Evolutionary conservation across 352 stramenopile genomes (phyloP), one percentile per base, ranked within the genome.

Genomic region (Globisporangium irregulare): DNA sequence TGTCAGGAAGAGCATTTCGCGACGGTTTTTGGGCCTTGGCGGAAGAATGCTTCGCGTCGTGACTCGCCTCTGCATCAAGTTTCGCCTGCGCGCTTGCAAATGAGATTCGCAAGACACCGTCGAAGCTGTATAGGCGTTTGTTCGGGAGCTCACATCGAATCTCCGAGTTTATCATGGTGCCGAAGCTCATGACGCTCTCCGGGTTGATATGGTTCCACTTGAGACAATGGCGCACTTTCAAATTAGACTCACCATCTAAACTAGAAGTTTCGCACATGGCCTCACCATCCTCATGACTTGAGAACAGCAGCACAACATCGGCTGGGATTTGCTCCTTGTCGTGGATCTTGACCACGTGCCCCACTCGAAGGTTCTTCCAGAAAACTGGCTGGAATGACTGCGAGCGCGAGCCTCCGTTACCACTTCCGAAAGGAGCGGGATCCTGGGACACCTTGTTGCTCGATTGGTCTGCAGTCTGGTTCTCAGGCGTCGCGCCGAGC

Each of bases 271-370:
- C 88, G 43, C 86, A 91, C 81, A 93, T 92, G 24, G 73, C 85
- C 72, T 89, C 78, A 0, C 80, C 80, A 22, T 77, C 84, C 8
- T 92, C 75, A 50, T 92, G 79, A 34, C 87, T 97, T 0, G 87
- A 87, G 36, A 92, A 87, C 1, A 99, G 75, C 3, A 98, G 62
- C 0, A 98, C 83, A 3, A 99, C 64, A 67, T 99, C 96, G 0
- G 95, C 95, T 6, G 96, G 95, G 12, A 98, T 86, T 43, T 94
- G 84, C 34, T 97, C 85, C 25, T 89, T 79, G 68, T 98, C 91
- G 50, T 86, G 64, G 18, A 98, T 79, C 32, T 93, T 90, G 12
- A 98, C 75, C 18, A 98, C 68, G 36, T 97, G 83, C 0, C 95
- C 95, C 0, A 97, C 90, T 0, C 85, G 81, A 14, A 98, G 65